These are phyloP conservation scores for Aspergillus sclerotioniger DNA, from an alignment of 495 filamentous ascomycete genomes.

Conservation along the genomic window DNA sequence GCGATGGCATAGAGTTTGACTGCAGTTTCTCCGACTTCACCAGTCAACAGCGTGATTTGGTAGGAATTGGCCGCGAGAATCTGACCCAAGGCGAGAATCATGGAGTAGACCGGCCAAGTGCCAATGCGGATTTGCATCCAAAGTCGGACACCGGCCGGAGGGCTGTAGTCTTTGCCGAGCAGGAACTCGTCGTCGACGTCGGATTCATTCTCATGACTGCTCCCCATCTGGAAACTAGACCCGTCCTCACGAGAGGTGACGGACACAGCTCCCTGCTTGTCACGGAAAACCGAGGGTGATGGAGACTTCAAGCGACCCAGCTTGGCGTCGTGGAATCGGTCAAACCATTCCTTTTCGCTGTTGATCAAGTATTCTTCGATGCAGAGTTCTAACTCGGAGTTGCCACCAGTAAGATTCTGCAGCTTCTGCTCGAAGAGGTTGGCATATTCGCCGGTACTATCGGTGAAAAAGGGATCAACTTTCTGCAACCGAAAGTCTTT, in stretches of 20 bases:
- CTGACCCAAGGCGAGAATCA: slow-evolving; percentile 63
- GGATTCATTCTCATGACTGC: slow-evolving; percentile 16
- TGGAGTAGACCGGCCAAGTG: slow-evolving; percentile 73
- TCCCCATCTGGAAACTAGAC: slow-evolving; percentile 30
- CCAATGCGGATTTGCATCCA: slow-evolving; percentile 45
- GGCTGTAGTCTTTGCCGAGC: slow-evolving; percentile 61
- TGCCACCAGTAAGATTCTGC: slow-evolving; percentile 52
- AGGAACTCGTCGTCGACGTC: slow-evolving; percentile 53
- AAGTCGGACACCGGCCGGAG: slow-evolving; percentile 62
- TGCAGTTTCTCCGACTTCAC: slow-evolving; percentile 59
- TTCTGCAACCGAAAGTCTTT: slow-evolving; percentile 67
- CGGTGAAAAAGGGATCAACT: slow-evolving; percentile 69
- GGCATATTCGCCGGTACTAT: slow-evolving; percentile 61
- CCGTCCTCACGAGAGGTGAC: slow-evolving; percentile 36
- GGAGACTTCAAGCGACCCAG: slow-evolving; percentile 43
- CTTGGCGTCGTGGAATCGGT: slow-evolving; percentile 59
- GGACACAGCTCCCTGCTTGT: slow-evolving; percentile 33
- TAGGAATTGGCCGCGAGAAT: slow-evolving; percentile 71
- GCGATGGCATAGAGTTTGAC: slow-evolving; percentile 65
- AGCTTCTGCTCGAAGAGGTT: slow-evolving; percentile 58
- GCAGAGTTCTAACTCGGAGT: slow-evolving; percentile 58
- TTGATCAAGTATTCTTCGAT: slow-evolving; percentile 66
- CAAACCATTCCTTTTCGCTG: slow-evolving; percentile 69
- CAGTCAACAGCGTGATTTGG: slow-evolving; percentile 66
- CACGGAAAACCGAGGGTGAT: slow-evolving; percentile 39